Evolutionary conservation across 257 asterid species (phyloP).

Genomic region (Prunella vulgaris): DNA sequence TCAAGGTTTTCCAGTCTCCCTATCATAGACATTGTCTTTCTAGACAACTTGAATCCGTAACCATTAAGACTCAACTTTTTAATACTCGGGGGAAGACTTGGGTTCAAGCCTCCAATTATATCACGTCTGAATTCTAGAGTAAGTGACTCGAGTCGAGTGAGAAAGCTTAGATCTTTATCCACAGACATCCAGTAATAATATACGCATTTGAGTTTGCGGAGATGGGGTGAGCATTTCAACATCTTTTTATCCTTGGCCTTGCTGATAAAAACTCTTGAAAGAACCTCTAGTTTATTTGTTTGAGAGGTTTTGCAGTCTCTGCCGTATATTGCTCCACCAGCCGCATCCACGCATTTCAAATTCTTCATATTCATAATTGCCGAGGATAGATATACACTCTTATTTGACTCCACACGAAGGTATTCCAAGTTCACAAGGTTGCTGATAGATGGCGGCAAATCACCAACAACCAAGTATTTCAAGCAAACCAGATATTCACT

Average conservation of each 20-base stretch:
- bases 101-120: neutral
- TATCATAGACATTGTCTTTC: too few species aligned
- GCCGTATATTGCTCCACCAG: neutral
- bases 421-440: neutral
- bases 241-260: neutral
- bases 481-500: too few species aligned
- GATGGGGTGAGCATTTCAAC: neutral
- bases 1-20: too few species aligned
- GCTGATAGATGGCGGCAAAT: too few species aligned
- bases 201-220: neutral
- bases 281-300: neutral
- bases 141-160: constrained; percentile 2
- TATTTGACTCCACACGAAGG: neutral
- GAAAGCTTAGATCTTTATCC: neutral
- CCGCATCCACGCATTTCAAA: neutral
- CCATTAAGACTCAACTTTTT: too few species aligned
- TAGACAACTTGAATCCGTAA: too few species aligned
- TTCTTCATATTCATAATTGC: neutral
- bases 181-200: too few species aligned
- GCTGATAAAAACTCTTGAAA: neutral
- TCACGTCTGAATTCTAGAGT: neutral
- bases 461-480: too few species aligned
- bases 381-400: neutral
- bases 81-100: neutral
- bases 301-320: neutral